phyloP scores from a whole-genome alignment of 805 yeast genomes.

The Cyberlindnera mycetangii region DNA sequence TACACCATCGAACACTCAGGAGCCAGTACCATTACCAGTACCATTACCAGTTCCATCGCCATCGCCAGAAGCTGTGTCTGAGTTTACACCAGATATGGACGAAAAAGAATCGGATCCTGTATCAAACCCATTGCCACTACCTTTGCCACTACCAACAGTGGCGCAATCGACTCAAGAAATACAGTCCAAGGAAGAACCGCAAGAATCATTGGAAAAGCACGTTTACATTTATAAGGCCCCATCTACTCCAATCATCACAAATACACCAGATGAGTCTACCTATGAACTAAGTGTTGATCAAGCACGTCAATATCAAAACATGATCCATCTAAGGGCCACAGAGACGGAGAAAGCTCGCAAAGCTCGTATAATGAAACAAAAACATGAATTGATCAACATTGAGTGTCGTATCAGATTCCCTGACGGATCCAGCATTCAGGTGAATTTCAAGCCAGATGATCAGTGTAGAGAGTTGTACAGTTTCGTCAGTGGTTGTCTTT shows the following conservation, averaged over 20 bases:
- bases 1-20: neutral
- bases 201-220: conserved; percentile 20
- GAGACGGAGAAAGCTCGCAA: conserved; percentile 40
- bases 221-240: conserved; percentile 25
- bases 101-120: neutral
- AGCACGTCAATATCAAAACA: conserved; percentile 50
- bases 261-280: conserved; percentile 33
- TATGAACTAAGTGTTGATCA: conserved; percentile 50
- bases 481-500: conserved; percentile 29
- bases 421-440: conserved; percentile 50
- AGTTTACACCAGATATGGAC: neutral
- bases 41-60: neutral
- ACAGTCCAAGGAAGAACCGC: neutral
- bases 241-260: conserved; percentile 11
- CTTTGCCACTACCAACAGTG: neutral
- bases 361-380: conserved; percentile 28
- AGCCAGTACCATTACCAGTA: conserved; percentile 1
- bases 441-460: conserved; percentile 45
- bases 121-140: neutral
- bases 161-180: neutral
- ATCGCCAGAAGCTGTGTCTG: neutral
- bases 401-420: conserved; percentile 55
- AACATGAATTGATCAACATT: conserved; percentile 28
- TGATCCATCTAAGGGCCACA: conserved; percentile 41
- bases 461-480: conserved; percentile 33